phyloP scores from a whole-genome alignment of 2,329 filamentous ascomycete genomes.

The Aspergillus sp. region DNA sequence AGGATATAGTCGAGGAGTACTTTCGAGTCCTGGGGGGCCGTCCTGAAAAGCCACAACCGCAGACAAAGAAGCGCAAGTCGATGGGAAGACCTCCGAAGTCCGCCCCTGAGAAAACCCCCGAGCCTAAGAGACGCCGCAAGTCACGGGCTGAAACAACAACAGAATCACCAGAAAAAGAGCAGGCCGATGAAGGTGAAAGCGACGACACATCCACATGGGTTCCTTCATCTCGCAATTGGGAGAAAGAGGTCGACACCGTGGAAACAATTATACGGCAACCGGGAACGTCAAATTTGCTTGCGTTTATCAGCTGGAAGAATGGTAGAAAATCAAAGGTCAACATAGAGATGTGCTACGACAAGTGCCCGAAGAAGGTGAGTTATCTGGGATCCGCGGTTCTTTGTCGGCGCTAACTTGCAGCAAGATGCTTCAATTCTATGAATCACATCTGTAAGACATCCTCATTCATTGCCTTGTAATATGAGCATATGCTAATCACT shows the following conservation, averaged over 20 bases:
- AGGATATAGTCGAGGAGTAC: constrained; percentile 44
- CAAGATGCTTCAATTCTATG: constrained; percentile 53
- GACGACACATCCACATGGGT: constrained; percentile 36
- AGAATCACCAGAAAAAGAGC: constrained; percentile 3
- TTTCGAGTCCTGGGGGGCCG: constrained; percentile 45
- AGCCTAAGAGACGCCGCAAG: constrained; percentile 22
- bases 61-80: constrained; percentile 38
- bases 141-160: neutral
- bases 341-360: constrained; percentile 44
- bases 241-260: constrained; percentile 42
- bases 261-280: constrained; percentile 47
- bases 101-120: constrained; percentile 23
- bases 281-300: constrained; percentile 36
- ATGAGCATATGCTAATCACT: constrained; percentile 17
- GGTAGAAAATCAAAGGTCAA: constrained; percentile 46
- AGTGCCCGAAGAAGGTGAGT: constrained; percentile 45
- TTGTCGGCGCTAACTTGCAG: constrained; percentile 15
- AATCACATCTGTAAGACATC: constrained; percentile 48
- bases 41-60: constrained; percentile 32
- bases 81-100: constrained; percentile 33
- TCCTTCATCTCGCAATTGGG: constrained; percentile 46
- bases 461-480: neutral
- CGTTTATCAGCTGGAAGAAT: constrained; percentile 48
- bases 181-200: neutral
- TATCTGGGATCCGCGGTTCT: neutral